Evolutionary conservation across 2,329 filamentous ascomycete genomes (phyloP), one percentile per base, ranked within the genome.

Genomic region (Trichoderma koningii): DNA sequence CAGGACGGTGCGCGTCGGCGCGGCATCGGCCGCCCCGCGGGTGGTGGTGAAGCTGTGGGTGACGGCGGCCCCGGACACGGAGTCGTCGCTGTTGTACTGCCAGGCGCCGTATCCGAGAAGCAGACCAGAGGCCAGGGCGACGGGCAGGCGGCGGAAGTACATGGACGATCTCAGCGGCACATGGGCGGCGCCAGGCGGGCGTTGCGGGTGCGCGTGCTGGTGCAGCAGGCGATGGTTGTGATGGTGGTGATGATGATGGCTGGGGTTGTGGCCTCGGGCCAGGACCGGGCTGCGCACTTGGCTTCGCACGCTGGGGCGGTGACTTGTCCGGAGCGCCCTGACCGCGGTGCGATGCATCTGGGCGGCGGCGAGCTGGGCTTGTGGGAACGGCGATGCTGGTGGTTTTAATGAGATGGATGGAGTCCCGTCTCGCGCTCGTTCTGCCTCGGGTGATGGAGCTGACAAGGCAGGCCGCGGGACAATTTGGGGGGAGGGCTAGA

Each of bases 341-440:
- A 87, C 78, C 71, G 86, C 85, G 78, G 85, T 89, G 79, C 88
- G 89, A 86, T 89, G 89, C 90, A 93, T 93, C 80, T 81, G 81
- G 72, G 66, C 70, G 68, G 56, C 60, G 65, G 38, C 38, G 55
- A 62, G 65, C 65, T 55, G 65, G 34, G 47, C 60, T 45, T 63
- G 48, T 52, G 42, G 52, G 41, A 42, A 59, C 47, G 44, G 41
- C 48, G 38, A 55, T 52, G 48, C 38, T 57, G 53, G 21, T 64
- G 34, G 34, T 38, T 38, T 38, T 23, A 23, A 38, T 48, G 47
- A 17, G 61, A 48, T 30, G 55, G 61, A 48, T 30, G 55, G 26
- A 38, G 34, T 38, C 56, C 50, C 51, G 61, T 50, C 44, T 34
- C 12, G 34, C 34, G 34, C 51, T 48, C n/a, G 23, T 64, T 53